These are phyloP conservation scores for Trametes villosa DNA, from an alignment of 768 basidiomycete genomes.

Conservation along the genomic window DNA sequence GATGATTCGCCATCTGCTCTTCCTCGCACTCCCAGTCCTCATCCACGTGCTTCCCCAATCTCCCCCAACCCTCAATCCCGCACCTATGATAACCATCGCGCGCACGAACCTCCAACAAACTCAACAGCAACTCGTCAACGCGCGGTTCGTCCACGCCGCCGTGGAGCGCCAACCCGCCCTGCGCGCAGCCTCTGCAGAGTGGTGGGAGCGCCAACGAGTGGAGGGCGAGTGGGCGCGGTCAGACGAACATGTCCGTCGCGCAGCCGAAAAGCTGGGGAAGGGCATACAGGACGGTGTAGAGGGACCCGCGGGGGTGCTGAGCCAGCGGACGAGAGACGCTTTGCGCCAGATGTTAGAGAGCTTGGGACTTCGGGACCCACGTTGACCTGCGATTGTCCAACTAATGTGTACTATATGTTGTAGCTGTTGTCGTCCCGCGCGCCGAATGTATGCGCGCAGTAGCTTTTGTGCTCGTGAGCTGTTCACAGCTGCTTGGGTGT, in stretches of 20 bases:
- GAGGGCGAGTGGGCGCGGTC: slow-evolving; percentile 55
- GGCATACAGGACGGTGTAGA: slow-evolving; percentile 24
- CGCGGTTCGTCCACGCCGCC: slow-evolving; percentile 61
- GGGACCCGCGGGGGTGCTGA: slow-evolving; percentile 29
- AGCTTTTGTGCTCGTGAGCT: too few species aligned
- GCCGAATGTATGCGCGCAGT: too few species aligned
- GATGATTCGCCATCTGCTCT: slow-evolving; percentile 56
- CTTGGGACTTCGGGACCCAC: not conserved
- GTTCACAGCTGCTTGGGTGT: too few species aligned
- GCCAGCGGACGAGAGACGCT: slow-evolving; percentile 15
- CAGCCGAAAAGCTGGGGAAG: slow-evolving; percentile 24
- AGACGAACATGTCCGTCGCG: slow-evolving; percentile 47
- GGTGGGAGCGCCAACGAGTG: slow-evolving; percentile 61
- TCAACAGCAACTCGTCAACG: slow-evolving; percentile 53
- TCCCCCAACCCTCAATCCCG: slow-evolving; percentile 25
- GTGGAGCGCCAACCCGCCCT: slow-evolving; percentile 56
- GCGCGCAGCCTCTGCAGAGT: slow-evolving; percentile 49
- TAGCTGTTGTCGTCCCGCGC: too few species aligned
- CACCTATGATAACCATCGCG: slow-evolving; percentile 25
- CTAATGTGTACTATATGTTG: too few species aligned
- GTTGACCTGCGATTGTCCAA: not conserved
- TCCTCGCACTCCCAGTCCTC: slow-evolving; percentile 59
- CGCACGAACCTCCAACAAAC: slow-evolving; percentile 40
- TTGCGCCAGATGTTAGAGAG: slow-evolving; percentile 13
- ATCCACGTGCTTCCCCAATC: slow-evolving; percentile 48